These are phyloP conservation scores for Annulohypoxylon maeteangense DNA, from an alignment of 495 filamentous ascomycete species.

Conservation along the genomic window DNA sequence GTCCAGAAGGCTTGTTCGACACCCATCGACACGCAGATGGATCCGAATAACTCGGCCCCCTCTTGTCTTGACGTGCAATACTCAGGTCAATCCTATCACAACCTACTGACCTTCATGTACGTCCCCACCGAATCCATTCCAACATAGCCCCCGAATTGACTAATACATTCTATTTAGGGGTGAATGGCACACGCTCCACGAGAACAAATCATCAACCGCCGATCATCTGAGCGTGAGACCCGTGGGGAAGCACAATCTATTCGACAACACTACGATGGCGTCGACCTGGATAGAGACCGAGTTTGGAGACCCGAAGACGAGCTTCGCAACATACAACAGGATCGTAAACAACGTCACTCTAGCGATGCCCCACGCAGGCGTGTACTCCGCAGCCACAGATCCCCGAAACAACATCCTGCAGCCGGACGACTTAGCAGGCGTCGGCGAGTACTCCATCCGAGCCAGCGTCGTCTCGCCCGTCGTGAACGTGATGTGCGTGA, in stretches of 20 bases:
- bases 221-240: slow-evolving; percentile 58
- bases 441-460: slow-evolving; percentile 71
- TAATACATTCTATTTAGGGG: slow-evolving; percentile 56
- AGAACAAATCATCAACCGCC: slow-evolving; percentile 51
- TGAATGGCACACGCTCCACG: slow-evolving; percentile 59
- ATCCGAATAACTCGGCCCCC: slow-evolving; percentile 47
- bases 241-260: slow-evolving; percentile 63
- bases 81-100: slow-evolving; percentile 63
- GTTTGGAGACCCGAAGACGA: slow-evolving; percentile 55
- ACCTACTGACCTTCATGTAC: slow-evolving; percentile 50
- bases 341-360: slow-evolving; percentile 78
- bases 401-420: slow-evolving; percentile 71
- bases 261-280: slow-evolving; percentile 72
- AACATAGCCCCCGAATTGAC: slow-evolving; percentile 60
- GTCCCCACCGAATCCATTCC: neutral
- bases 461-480: slow-evolving; percentile 73
- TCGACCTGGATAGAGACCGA: slow-evolving; percentile 69
- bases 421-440: slow-evolving; percentile 69
- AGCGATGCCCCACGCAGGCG: slow-evolving; percentile 75
- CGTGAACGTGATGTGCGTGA: slow-evolving; percentile 76
- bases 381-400: slow-evolving; percentile 69
- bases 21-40: slow-evolving; percentile 59
- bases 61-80: slow-evolving; percentile 75
- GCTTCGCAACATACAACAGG: slow-evolving; percentile 58
- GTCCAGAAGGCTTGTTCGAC: slow-evolving; percentile 65